These are phyloP conservation scores for Tulasnella sp. DNA, from an alignment of 768 basidiomycete species.

Conservation along the genomic window DNA sequence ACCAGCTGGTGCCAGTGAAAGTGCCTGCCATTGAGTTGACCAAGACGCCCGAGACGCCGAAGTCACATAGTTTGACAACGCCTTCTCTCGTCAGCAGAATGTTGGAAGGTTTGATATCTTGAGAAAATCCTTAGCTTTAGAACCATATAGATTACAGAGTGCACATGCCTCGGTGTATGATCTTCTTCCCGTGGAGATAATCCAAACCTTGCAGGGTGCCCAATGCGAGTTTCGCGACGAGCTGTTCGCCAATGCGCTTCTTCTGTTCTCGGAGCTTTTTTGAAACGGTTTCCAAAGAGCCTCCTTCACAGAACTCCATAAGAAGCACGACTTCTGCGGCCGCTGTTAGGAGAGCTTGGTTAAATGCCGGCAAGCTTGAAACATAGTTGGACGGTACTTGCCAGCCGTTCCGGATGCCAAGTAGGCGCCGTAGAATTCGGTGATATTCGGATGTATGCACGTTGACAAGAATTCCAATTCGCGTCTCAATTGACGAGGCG, in stretches of 20 bases:
- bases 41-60: slow-evolving; percentile 94
- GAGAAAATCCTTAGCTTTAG: neutral
- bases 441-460: slow-evolving; percentile 77
- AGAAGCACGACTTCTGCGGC: slow-evolving; percentile 84
- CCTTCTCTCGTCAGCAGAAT: slow-evolving; percentile 83
- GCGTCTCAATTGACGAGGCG: slow-evolving; percentile 68
- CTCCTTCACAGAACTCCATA: slow-evolving; percentile 74
- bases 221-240: slow-evolving; percentile 85
- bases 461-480: slow-evolving; percentile 85
- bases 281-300: slow-evolving; percentile 81
- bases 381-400: neutral
- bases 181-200: slow-evolving; percentile 82
- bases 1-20: slow-evolving; percentile 94
- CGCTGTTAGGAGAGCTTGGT: neutral
- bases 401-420: neutral
- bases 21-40: slow-evolving; percentile 86
- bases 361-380: neutral
- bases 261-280: slow-evolving; percentile 70
- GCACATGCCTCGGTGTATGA: slow-evolving; percentile 65
- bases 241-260: slow-evolving; percentile 72
- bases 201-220: slow-evolving; percentile 90
- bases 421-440: slow-evolving; percentile 81
- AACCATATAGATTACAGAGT: neutral
- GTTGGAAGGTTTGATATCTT: slow-evolving; percentile 88
- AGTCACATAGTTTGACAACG: slow-evolving; percentile 85